Base-by-base conservation (phyloP, 2,329 filamentous ascomycete genomes). In the Ophiosphaerella herpotricha region DNA sequence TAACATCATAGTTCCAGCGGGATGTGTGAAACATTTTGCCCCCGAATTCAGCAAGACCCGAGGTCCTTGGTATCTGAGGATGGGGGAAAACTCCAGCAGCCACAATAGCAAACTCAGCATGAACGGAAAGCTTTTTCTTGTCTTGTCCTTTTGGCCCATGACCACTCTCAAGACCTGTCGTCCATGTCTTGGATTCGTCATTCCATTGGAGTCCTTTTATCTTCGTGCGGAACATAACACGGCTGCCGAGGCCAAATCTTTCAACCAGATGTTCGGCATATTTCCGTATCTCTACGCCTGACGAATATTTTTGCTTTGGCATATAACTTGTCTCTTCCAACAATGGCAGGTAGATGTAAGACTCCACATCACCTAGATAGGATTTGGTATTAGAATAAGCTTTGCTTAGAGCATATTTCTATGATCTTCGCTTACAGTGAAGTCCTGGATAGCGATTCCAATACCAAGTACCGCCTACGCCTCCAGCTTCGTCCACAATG, bases 291-390 rank as follows among this genome's bases (percentile, higher is more conserved):
- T 82, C 79, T 0, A 58, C 48, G 0, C 77, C 76, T 8, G 66
- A 66, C 0, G 73, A 60, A 55, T 79, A 81, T 26, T 74, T 73
- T 23, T 79, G 71, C 34, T 71, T 77, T 0, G 83, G 83, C 60
- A 84, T 75, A 60, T 83, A 84, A 0, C 78, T 79, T 2, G 75
- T 83, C 62, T 85, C 82, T 51, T 86, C 83, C 2, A 86, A 73
- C 7, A 85, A 66, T 2, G 83, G 83, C 70, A 85, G 66, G 58
- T 86, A 86, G 16, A 77, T 72, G 55, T 82, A 84, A 32, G 76
- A 74, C 65, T 86, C 84, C 4, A 83, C 68, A 57, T 87, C 84
- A 59, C 39, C 39, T 42, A 23, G 13, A n/a, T 8, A n/a, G 14
- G 29, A n/a, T n/a, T 11, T 4, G 2, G 9, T 29, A 14, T 40